Base-by-base conservation (phyloP, 164 flowering plant genomes). In the Sextonia rubra region DNA sequence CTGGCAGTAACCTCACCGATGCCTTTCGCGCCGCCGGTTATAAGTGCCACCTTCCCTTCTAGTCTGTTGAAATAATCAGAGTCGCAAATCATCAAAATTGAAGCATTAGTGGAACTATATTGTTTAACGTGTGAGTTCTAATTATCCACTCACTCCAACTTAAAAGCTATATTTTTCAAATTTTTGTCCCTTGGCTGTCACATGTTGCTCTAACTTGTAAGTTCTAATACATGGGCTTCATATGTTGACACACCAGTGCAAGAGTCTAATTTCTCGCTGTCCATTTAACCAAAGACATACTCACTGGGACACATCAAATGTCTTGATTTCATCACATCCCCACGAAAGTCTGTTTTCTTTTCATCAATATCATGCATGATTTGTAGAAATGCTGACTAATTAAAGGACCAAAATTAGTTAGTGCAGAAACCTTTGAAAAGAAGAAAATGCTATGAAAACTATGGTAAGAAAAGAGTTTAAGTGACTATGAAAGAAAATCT, bases 31-130 rank as follows among this genome's bases (percentile, higher is more conserved):
- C 68, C 78, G 8, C 78, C 78, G 6, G 75, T 76, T 12, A 76
- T 72, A 17, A 76, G 24, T 6, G 75, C 75, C 15, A 76, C 75
- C 68, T 76, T 76, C 22, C 75, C 78, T 49, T 71, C 71, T 48
- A 76, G 44, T 49, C 78, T 72, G 70, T 58, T 58, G n/a, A 58
- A 22, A 58, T 9, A 12, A 62, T 14, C 30, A 26, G 30, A 62
- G 24, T 62, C 65, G 24, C 26, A 23, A 62, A 26, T 62, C 30
- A 62, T 58, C 23, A n/a, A 14, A 8, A 58, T 20, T 20, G 20
- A n/a, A 18, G 61, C 60, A 56, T 17, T 56, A n/a, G 11, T 4
- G 61, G 61, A 22, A 56, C 61, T n/a, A 2, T 6, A 56, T 3
- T 4, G 61, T n/a, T 22, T 1, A 18, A 9, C 61, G 22, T 56